These are phyloP conservation scores for Hanseniaspora hatyaiensis DNA, from an alignment of 805 yeast species.

Conservation along the genomic window DNA sequence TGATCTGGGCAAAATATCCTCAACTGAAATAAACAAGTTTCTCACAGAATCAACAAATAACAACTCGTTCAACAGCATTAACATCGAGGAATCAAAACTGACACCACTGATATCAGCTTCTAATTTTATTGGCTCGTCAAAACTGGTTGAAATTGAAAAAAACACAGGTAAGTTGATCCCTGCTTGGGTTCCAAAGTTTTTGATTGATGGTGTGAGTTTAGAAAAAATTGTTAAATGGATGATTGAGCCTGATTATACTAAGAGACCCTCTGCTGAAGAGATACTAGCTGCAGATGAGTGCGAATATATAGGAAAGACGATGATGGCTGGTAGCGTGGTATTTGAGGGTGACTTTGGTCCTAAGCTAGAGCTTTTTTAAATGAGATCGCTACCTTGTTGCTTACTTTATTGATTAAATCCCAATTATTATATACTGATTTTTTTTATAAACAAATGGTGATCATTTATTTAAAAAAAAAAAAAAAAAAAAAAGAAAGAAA, in stretches of 20 bases:
- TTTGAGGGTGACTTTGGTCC: constrained; percentile 96
- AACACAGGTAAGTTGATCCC: constrained; percentile 39
- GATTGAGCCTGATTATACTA: constrained; percentile 72
- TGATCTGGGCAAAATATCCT: constrained; percentile 81
- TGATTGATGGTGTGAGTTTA: constrained; percentile 58
- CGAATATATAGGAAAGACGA: constrained; percentile 58
- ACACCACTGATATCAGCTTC: constrained; percentile 25
- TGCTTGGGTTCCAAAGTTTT: constrained; percentile 75
- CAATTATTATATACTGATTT: neutral
- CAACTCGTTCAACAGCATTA: constrained; percentile 17
- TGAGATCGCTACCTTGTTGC: neutral
- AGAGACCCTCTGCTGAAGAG: constrained; percentile 68
- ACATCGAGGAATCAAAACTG: constrained; percentile 21
- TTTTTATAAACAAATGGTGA: neutral
- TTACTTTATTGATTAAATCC: constrained; percentile 1
- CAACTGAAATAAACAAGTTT: constrained; percentile 44
- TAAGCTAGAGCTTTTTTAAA: constrained; percentile 36
- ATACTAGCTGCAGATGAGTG: constrained; percentile 66
- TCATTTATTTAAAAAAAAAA: neutral
- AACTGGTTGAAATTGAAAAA: constrained; percentile 9
- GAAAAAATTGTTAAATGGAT: constrained; percentile 77
- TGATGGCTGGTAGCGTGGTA: constrained; percentile 86
- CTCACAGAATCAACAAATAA: constrained; percentile 3
- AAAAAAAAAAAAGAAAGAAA: neutral
- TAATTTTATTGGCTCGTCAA: constrained; percentile 22